phyloP scores from a whole-genome alignment of 1,284 basidiomycete genomes.

The Austropuccinia psidii region DNA sequence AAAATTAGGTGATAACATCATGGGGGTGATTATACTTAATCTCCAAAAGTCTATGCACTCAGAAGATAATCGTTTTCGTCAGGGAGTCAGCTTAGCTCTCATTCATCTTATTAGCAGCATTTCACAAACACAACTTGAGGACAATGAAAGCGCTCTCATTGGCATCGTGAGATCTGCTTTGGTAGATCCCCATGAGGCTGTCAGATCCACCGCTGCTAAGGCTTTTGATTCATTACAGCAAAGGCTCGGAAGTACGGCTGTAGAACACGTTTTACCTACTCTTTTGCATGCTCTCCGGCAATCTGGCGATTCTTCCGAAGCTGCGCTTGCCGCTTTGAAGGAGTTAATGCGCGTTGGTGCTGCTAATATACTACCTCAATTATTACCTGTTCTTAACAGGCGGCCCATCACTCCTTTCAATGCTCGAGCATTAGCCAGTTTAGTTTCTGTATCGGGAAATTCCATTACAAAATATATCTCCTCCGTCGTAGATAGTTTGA shows the following conservation, averaged over 20 bases:
- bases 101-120: conserved; percentile 85
- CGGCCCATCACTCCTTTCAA: conserved; percentile 92
- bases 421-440: conserved; percentile 76
- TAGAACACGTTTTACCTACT: conserved; percentile 94
- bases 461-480: conserved; percentile 70
- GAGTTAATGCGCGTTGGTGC: conserved; percentile 79
- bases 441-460: conserved; percentile 92
- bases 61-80: conserved; percentile 64
- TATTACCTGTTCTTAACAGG: conserved; percentile 85
- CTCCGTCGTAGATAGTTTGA: conserved; percentile 69
- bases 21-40: conserved; percentile 74
- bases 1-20: conserved; percentile 89
- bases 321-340: conserved; percentile 78
- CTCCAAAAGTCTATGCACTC: conserved; percentile 57
- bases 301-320: conserved; percentile 81
- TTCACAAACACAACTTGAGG: conserved; percentile 75
- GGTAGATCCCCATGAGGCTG: conserved; percentile 76
- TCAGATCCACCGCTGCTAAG: conserved; percentile 84
- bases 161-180: conserved; percentile 73
- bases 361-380: conserved; percentile 91
- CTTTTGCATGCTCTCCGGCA: conserved; percentile 83
- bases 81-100: conserved; percentile 80
- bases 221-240: conserved; percentile 92
- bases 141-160: conserved; percentile 83
- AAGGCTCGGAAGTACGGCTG: conserved; percentile 77